Base-by-base conservation (phyloP, 352 stramenopile genomes). In the Phytophthora cajani region DNA sequence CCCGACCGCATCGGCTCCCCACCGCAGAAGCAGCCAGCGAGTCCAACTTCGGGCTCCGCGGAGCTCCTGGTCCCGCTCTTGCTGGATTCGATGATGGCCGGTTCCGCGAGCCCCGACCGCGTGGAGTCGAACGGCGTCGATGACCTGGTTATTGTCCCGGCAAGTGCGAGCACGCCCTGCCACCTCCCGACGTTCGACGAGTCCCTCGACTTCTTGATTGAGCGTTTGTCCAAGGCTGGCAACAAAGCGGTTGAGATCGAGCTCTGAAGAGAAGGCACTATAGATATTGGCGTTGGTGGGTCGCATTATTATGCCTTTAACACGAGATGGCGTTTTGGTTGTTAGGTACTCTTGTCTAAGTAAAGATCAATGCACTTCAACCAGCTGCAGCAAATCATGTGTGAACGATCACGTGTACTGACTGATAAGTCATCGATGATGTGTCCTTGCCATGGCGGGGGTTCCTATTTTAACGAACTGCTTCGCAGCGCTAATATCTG, bases 141-240 rank as follows among this genome's bases (percentile, higher is more conserved):
- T 2, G 55, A 75, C 40, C 32, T 46, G 1, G 47, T 49, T 19
- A 30, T 51, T n/a, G 12, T 9, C 38, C 14, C 38, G 23, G 36
- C n/a, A 42, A 40, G 21, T 3, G 56, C 38, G 23, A 40, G 7
- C 17, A 49, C 27, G 33, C 30, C 21, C 6, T 58, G 25, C 33
- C 67, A 80, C 23, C 75, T 89, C 17, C 81, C 81, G 38, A 81
- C 77, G 23, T 67, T 87, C 21, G 77, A 89, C 53, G 81, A 89
- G 27, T 87, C 79, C 17, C 78, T 89, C 12, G 81, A 89, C 44
- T 89, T 89, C 51, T 78, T 89, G 38, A 89, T 87, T 57, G 77
- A 75, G 7, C 38, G 59, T n/a, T 74, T 79, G 55, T 73, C 56
- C 7, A 69, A 60, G 23, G 53, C 67, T 9, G 52, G 27, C 25